phyloP scores from a whole-genome alignment of 768 basidiomycete species.

The Hypholoma fasciculare region DNA sequence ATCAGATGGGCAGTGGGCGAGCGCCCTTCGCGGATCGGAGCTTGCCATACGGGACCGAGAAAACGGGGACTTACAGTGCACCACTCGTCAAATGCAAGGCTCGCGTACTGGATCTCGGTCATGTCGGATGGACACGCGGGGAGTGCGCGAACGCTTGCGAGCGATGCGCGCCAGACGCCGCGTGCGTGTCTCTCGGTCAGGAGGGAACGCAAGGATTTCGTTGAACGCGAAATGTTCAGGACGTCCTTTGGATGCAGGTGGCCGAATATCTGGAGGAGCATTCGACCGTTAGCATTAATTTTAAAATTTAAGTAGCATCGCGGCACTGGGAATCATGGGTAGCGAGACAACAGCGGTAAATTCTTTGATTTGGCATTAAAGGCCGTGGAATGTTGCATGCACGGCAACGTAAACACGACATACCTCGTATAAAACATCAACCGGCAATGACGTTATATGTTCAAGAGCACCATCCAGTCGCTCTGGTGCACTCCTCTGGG shows the following conservation, averaged over 20 bases:
- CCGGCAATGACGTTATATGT: conserved; percentile 20
- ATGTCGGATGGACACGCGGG: conserved; percentile 46
- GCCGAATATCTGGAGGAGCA: conserved; percentile 36
- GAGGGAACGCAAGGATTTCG: conserved; percentile 37
- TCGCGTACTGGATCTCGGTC: conserved; percentile 43
- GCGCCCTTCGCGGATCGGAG: background rate
- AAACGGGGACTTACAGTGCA: conserved; percentile 38
- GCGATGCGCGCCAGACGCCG: conserved; percentile 37
- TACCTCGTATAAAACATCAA: conserved; percentile 30
- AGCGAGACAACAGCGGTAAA: no score
- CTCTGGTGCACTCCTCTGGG: background rate
- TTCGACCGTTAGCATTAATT: background rate
- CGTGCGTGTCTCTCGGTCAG: conserved; percentile 34
- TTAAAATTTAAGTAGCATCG: background rate
- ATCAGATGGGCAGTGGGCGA: no score
- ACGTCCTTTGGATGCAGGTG: conserved; percentile 46
- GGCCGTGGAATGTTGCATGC: no score
- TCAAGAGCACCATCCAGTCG: conserved; percentile 16
- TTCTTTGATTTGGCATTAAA: no score
- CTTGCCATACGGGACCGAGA: background rate
- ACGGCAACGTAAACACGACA: no score
- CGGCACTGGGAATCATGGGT: background rate
- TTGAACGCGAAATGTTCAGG: conserved; percentile 43
- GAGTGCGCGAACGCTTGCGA: conserved; percentile 32
- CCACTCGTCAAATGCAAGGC: conserved; percentile 42